phyloP scores from a whole-genome alignment of 2,329 filamentous ascomycete species.

The Alternaria atra region DNA sequence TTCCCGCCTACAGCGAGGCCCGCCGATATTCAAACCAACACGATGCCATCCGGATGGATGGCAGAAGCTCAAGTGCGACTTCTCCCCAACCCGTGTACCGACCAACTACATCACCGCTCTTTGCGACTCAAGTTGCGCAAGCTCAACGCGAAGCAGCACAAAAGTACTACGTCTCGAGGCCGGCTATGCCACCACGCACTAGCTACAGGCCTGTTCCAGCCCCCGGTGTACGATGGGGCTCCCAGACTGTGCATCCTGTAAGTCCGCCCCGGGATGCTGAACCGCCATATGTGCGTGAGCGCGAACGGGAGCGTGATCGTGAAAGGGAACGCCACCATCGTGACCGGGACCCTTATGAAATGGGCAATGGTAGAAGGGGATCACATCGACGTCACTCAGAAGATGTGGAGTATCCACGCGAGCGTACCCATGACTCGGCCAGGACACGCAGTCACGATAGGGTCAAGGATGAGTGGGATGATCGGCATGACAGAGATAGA shows the following conservation, averaged over 20 bases:
- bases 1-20: slow-evolving; percentile 44
- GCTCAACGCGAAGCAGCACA: slow-evolving; percentile 39
- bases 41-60: slow-evolving; percentile 21
- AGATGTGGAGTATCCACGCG: slow-evolving; percentile 37
- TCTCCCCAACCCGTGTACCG: slow-evolving; percentile 50
- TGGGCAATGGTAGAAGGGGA: slow-evolving; percentile 19
- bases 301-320: slow-evolving; percentile 29
- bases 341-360: slow-evolving; percentile 21
- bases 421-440: slow-evolving; percentile 28
- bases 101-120: slow-evolving; percentile 57
- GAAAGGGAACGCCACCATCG: slow-evolving; percentile 24
- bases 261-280: slow-evolving; percentile 36
- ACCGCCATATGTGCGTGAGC: slow-evolving; percentile 25
- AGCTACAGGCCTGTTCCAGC: slow-evolving; percentile 37
- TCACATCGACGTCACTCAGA: slow-evolving; percentile 35
- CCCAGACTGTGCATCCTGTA: slow-evolving; percentile 21
- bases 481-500: slow-evolving; percentile 15
- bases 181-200: slow-evolving; percentile 35
- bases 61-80: slow-evolving; percentile 27
- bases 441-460: slow-evolving; percentile 42
- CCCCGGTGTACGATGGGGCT: slow-evolving; percentile 34
- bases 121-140: slow-evolving; percentile 57
- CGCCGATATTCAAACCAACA: slow-evolving; percentile 41
- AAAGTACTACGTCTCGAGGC: slow-evolving; percentile 43
- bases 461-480: slow-evolving; percentile 39